Conservation (phyloP, 305 asterid genomes). For the Fraxinus albicans region DNA sequence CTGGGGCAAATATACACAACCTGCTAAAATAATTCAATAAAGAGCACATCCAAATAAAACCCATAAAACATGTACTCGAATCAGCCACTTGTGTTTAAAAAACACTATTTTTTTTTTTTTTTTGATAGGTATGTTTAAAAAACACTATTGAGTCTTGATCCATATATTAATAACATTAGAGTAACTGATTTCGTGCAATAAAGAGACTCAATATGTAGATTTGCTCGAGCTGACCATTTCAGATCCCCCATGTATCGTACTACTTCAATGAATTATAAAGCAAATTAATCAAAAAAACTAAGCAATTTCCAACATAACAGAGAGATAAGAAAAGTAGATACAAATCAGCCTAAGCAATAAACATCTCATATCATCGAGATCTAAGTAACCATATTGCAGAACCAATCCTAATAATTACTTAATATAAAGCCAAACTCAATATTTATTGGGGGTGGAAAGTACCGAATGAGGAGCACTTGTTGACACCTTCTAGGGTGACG, state of each 20-base stretch:
- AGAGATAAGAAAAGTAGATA: neutral
- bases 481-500: conserved; percentile 98
- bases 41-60: conserved; percentile 1
- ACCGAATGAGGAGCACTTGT: conserved; percentile 97
- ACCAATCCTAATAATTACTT: conserved; percentile 7
- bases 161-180: neutral
- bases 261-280: conserved; percentile 8
- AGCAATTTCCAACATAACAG: neutral
- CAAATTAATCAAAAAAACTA: conserved; percentile 7
- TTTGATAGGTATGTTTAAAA: no score
- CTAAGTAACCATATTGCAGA: neutral
- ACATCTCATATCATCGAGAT: conserved; percentile 14
- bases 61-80: neutral
- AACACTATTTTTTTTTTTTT: no score
- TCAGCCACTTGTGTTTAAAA: neutral
- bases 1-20: neutral
- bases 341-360: neutral
- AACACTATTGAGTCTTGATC: neutral
- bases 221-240: conserved; percentile 14
- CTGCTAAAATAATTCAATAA: conserved; percentile 5
- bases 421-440: neutral
- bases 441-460: conserved; percentile 20
- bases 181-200: conserved; percentile 2
- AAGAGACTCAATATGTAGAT: neutral
- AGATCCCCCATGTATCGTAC: conserved; percentile 24